Base-by-base conservation (phyloP, 345 rosid species). In the Atalantia buxifolia region DNA sequence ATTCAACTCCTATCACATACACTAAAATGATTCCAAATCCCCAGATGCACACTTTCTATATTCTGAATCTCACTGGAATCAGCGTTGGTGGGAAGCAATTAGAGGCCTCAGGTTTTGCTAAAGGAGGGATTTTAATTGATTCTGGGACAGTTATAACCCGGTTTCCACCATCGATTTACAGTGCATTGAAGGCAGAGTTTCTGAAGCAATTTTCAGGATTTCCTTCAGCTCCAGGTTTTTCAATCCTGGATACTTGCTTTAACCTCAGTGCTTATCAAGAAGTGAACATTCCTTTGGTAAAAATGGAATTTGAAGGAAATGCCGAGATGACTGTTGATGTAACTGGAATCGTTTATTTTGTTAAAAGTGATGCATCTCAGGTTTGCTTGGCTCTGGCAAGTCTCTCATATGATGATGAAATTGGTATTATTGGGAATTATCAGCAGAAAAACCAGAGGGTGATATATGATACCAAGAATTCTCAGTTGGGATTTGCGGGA, bases 361-460 rank as follows among this genome's bases (percentile, higher is more conserved):
- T 83, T 0, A 91, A 92, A 76, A 77, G 87, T 4, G 95, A 95
- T 42, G 94, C 92, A 1, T 91, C 98, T 30, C 88, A 88, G 76
- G 98, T 92, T 18, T 95, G 98, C 76, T 87, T 95, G 83, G 98
- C 98, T 56, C 79, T 93, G 10, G 97, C 98, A 42, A 92, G 98
- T 81, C 95, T 93, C 42, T 56, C 91, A 12, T 81, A 71, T 16
- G 95, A 92, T 75, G 86, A 89, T 25, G 97, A 95, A 63, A 78
- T 83, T 2, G 94, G 93, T 0, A 93, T 95, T 28, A 84, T 93
- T 40, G 98, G 90, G 53, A 91, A 95, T 81, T 90, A 90, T 79
- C 98, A 95, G 83, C 98, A 95, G 90, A 90, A 83, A 71, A 95
- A 93, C 85, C 94, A 89, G 74, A 95, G 98, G 90, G 84, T 91